These are phyloP conservation scores for Solanum bulbocastanum DNA, from an alignment of 257 asterid genomes.

Conservation along the genomic window DNA sequence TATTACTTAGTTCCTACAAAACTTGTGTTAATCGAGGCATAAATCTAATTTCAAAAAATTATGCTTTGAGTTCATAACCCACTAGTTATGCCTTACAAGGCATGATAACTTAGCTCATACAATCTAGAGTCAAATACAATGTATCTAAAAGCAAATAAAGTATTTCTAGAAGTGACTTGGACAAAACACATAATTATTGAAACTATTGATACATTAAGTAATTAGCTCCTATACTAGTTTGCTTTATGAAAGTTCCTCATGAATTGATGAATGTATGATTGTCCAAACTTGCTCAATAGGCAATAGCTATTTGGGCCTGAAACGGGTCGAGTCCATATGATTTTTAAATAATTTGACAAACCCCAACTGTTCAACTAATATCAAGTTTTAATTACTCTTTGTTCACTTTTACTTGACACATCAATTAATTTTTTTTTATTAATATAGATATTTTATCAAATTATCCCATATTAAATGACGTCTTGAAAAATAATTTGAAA, in stretches of 20 bases:
- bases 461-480: no score
- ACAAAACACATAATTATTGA: no score
- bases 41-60: no score
- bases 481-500: no score
- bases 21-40: background rate
- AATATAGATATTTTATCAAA: no score
- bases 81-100: background rate
- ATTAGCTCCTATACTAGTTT: no score
- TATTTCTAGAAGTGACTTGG: background rate
- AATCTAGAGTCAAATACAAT: background rate
- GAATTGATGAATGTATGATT: background rate
- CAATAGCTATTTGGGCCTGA: background rate
- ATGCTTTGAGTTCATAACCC: background rate
- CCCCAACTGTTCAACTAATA: background rate
- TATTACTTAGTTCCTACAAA: background rate
- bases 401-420: no score
- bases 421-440: no score
- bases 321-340: background rate
- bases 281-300: background rate
- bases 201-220: background rate
- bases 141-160: background rate
- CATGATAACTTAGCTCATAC: background rate
- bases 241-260: background rate
- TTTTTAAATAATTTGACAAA: background rate
- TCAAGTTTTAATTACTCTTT: background rate